Base-by-base conservation (phyloP, 2,329 filamentous ascomycete genomes). In the Paraphoma sp. region DNA sequence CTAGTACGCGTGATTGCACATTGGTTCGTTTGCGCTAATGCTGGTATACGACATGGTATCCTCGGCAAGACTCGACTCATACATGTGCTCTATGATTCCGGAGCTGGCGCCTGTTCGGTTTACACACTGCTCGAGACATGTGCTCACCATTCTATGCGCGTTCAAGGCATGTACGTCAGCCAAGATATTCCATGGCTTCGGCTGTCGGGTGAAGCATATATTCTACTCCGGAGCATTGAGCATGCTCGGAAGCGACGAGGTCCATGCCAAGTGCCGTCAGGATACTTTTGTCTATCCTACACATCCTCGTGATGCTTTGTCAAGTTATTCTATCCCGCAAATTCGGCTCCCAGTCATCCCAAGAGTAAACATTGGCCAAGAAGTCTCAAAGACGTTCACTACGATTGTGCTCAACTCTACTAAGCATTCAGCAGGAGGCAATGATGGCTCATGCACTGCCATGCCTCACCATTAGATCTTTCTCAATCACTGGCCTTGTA, bases 401-500 rank as follows among this genome's bases (percentile, higher is more conserved):
- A 23, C 23, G 23, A 5, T 23, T 23, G 23, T 23, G 23, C 23
- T 23, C 23, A 23, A 23, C 23, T 23, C 23, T 23, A 23, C 23
- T 23, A 23, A 23, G 3, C 23, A 23, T 23, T 23, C 23, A 23
- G 23, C 23, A 23, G 23, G 23, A 23, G 23, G 23, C 23, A 23
- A 23, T 23, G 23, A 23, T 23, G 23, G 23, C 5, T 23, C 23
- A 23, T 3, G 23, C 23, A 23, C 23, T 23, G 23, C 23, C 33
- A 36, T 36, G 9, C 7, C 33, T 36, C 33, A 10, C 33, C 10
- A 4, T 10, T 10, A 36, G 7, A 3, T 36, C 33, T 10, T 31
- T 4, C 23, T 54, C 46, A 77, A 51, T 78, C 76, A 54, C 69
- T 78, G 16, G 76, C 76, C 62, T 64, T 72, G 60, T 79, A 79